Base-by-base conservation (phyloP, 2,329 filamentous ascomycete genomes). In the Diaporthe amygdali region DNA sequence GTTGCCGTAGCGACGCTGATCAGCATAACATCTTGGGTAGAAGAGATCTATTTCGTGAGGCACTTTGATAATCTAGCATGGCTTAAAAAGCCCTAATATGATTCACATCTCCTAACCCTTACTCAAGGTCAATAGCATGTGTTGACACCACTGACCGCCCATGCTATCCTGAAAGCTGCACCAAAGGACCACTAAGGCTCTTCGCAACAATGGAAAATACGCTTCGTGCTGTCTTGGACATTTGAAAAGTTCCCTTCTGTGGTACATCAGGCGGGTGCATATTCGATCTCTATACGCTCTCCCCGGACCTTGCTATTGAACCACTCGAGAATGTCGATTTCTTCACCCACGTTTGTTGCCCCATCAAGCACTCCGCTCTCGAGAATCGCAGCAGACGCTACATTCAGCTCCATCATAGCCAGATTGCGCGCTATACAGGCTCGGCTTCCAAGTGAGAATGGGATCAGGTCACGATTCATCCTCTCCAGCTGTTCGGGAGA, bases 391-490 rank as follows among this genome's bases (percentile, higher is more conserved):
- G 69, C 69, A 17, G 49, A 67, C n/a, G 54, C 37, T 37, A 73
- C n/a, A 15, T 59, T 70, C 9, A 74, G 63, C 46, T 74, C 75
- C 10, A 66, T 47, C 39, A 64, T 72, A 20, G 68, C 72, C 1
- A 74, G 64, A n/a, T 76, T 76, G 27, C 73, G 72, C 0, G 68
- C 74, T 20, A 76, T 75, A 54, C 75, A 77, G 2, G 72, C 71
- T 8, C 75, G 72, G 7, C 39, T 52, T 5, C 76, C 76, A 20
- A 75, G 75, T 7, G 75, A 74, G 44, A 77, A 76, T 12, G 73
- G 71, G 39, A 76, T 74, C 44, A 75, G 72, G 27, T 66, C 41
- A 1, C 69, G 22, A 8, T 68, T 71, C 69, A 68, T 71, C 41
- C 32, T 54, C n/a, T 61, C 63, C 22, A 56, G 25, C 70, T 72